A percentile compares a stretch with the other conserved stretches of the same genome.
Evolutionary conservation across 2,329 filamentous ascomycete species (phyloP).

Genomic region (Penicillium palitans): DNA sequence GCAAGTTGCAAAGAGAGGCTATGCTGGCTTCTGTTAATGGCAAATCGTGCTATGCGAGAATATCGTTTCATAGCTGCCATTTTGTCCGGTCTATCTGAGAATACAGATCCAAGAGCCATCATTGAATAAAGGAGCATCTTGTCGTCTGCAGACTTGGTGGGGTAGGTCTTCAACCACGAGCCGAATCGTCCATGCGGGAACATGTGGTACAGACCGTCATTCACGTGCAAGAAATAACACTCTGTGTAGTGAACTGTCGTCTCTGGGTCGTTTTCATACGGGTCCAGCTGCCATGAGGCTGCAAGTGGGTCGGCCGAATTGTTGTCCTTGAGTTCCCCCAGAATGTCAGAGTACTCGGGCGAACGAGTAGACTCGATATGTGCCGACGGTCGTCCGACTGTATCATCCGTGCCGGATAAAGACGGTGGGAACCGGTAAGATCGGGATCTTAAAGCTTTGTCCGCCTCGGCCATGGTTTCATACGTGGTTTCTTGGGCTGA

Average conservation of each 20-base stretch:
- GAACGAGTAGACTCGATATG: conserved; percentile 16
- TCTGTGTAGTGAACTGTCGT: conserved; percentile 55
- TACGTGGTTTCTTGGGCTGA: conserved; percentile 28
- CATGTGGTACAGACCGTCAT: conserved; percentile 56
- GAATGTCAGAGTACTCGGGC: conserved; percentile 33
- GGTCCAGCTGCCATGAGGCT: conserved; percentile 54
- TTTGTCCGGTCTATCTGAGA: conserved; percentile 51
- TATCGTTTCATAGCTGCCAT: conserved; percentile 50
- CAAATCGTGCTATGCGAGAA: conserved; percentile 59
- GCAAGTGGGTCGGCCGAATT: conserved; percentile 33
- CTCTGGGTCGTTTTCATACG: conserved; percentile 52
- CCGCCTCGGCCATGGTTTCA: conserved; percentile 29
- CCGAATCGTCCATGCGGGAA: conserved; percentile 57
- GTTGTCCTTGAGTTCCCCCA: conserved; percentile 34
- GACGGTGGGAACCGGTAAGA: conserved; percentile 20
- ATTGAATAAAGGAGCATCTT: conserved; percentile 62
- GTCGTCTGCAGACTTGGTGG: conserved; percentile 55
- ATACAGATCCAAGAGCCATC: conserved; percentile 58
- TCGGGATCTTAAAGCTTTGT: conserved; percentile 27
- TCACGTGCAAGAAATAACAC: conserved; percentile 59
- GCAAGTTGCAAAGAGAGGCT: conserved; percentile 63
- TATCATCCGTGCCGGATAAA: conserved; percentile 20
- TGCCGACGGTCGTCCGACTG: conserved; percentile 10
- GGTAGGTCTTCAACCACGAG: conserved; percentile 53
- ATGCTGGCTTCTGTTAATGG: conserved; percentile 53